Evolutionary conservation across 257 asterid species (phyloP).

Genomic region (Solanum pennellii): DNA sequence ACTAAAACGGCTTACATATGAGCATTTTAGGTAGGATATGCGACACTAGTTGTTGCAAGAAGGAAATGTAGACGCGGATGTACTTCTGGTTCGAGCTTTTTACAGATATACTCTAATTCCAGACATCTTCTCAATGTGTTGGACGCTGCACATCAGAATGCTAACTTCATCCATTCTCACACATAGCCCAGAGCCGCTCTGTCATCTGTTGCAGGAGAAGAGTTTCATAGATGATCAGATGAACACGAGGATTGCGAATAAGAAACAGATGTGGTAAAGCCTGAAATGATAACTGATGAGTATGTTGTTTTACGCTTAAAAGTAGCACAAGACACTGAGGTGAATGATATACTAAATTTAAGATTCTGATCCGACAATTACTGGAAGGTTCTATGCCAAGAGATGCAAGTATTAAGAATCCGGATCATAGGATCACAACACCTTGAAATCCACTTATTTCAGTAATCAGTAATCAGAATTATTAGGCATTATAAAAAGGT

Average conservation of each 20-base stretch:
- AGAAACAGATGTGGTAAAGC: not conserved
- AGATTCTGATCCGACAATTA: not conserved
- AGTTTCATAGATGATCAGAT: not conserved
- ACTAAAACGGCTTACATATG: not conserved
- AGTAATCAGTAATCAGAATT: not conserved
- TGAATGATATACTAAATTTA: not conserved
- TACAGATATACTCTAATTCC: not conserved
- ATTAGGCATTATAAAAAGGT: not conserved
- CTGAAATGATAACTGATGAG: not conserved
- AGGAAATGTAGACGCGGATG: not conserved
- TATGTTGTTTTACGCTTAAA: not conserved
- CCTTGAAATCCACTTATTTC: not conserved
- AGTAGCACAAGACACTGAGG: not conserved
- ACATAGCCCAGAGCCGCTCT: not conserved
- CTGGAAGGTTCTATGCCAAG: not conserved
- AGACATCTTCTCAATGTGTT: not conserved
- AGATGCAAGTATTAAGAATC: not conserved
- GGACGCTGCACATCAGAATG: not conserved
- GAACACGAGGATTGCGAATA: not conserved
- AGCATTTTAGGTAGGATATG: not conserved
- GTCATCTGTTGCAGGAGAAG: not conserved
- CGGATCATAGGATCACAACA: not conserved
- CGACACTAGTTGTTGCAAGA: not conserved
- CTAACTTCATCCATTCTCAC: not conserved
- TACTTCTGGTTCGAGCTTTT: not conserved